A percentile compares a stretch with the other conserved stretches of the same genome.
Evolutionary conservation across 148 eudicot species (phyloP).

Genomic region (Fagopyrum esculentum): DNA sequence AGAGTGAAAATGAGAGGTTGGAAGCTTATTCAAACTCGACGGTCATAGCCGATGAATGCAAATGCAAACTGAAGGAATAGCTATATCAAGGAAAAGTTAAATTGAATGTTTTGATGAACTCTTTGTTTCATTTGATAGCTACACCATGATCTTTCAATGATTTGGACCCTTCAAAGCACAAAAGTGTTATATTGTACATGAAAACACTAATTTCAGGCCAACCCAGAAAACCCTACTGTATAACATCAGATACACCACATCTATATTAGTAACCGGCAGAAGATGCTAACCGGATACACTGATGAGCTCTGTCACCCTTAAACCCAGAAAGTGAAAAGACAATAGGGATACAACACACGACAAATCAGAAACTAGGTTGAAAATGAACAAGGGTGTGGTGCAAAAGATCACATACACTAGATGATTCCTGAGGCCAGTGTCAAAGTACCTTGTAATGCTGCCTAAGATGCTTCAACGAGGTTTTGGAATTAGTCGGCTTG

Average conservation of each 20-base stretch:
- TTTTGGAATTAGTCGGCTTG: constrained; percentile 54
- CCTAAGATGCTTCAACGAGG: constrained; percentile 31
- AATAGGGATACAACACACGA: background rate
- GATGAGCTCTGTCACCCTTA: constrained; percentile 8
- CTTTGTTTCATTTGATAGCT: constrained; percentile 9
- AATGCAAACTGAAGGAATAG: too few species aligned
- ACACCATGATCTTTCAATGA: background rate
- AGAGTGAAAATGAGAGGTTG: too few species aligned
- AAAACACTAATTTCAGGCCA: constrained; percentile 10
- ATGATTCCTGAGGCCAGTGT: constrained; percentile 4
- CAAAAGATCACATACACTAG: background rate
- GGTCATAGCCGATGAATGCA: too few species aligned
- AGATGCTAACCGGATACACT: constrained; percentile 8
- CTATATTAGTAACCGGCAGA: constrained; percentile 9
- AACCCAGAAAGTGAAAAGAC: constrained; percentile 3
- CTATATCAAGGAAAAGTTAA: background rate
- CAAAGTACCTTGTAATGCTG: constrained; percentile 1
- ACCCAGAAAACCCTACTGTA: constrained; percentile 12
- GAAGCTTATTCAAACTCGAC: too few species aligned
- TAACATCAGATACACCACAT: constrained; percentile 12
- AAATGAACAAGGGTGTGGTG: background rate
- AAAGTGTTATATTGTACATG: constrained; percentile 6
- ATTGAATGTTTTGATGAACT: background rate
- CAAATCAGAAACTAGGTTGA: background rate
- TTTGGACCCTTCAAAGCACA: background rate